A percentile compares a stretch with the other conserved stretches of the same genome.
phyloP scores from a whole-genome alignment of 2,329 filamentous ascomycete species.

The Epichloe sp. region DNA sequence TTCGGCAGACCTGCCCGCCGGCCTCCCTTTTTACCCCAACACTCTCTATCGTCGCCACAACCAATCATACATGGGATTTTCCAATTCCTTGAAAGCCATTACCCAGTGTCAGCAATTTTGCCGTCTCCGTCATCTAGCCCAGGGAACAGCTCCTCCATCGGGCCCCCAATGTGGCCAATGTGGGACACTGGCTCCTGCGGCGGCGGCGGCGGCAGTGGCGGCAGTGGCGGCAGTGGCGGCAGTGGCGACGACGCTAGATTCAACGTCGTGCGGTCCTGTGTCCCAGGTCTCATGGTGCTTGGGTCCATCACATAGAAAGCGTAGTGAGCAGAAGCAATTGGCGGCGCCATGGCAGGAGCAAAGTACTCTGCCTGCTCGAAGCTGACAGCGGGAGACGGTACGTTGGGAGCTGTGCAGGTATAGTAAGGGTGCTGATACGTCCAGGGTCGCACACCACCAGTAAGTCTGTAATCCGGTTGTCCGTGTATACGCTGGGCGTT shows the following conservation, averaged over 20 bases:
- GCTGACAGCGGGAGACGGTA: not conserved
- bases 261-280: not conserved
- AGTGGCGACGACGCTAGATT: not conserved
- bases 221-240: not conserved
- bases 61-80: not conserved
- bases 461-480: not conserved
- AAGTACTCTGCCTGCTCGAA: constrained; percentile 2
- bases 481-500: not conserved
- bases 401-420: not conserved
- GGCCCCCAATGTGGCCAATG: constrained; percentile 1
- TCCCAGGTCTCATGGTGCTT: not conserved
- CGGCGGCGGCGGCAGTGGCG: not conserved
- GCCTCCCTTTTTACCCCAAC: not conserved
- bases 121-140: not conserved
- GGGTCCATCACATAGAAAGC: not conserved
- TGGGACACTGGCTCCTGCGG: not conserved
- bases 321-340: not conserved
- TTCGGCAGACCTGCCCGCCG: not conserved
- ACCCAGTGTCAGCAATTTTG: not conserved
- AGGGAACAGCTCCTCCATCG: constrained; percentile 3
- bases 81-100: not conserved
- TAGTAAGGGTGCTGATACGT: not conserved
- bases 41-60: not conserved
- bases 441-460: not conserved
- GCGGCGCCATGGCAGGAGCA: not conserved